Percentiles rank a stretch among this genome's conserved stretches.
Conservation (phyloP, 345 rosid species). For the Citrus inodora region DNA sequence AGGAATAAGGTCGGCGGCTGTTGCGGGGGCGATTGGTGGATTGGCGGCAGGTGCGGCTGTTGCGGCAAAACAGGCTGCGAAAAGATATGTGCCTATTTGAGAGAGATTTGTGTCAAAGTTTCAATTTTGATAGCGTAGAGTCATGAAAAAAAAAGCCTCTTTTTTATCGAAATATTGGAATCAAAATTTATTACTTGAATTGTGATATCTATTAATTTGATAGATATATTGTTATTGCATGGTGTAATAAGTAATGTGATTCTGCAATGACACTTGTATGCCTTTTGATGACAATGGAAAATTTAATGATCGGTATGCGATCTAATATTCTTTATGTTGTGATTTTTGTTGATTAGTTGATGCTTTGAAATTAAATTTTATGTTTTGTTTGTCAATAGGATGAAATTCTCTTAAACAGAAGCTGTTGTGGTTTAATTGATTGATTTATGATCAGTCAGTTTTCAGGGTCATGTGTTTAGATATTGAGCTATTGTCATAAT, state of each 20-base stretch:
- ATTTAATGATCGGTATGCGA: neutral
- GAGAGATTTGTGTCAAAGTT: constrained; percentile 2
- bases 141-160: neutral
- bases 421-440: neutral
- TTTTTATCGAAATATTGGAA: neutral
- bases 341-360: neutral
- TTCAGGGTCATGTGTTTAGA: neutral
- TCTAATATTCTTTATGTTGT: neutral
- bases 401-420: neutral
- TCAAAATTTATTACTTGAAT: neutral
- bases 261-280: neutral
- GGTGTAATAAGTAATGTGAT: constrained; percentile 10
- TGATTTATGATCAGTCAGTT: neutral
- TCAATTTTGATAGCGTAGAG: constrained; percentile 23
- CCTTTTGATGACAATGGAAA: neutral
- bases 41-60: constrained; percentile 74
- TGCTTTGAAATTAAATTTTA: neutral
- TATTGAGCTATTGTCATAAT: neutral
- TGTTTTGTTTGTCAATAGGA: neutral
- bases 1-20: constrained; percentile 91
- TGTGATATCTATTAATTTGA: neutral
- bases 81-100: constrained; percentile 81
- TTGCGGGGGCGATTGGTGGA: constrained; percentile 94
- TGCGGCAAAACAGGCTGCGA: constrained; percentile 69
- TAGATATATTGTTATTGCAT: neutral